phyloP scores from a whole-genome alignment of 257 asterid genomes.

The Plantago ovata region DNA sequence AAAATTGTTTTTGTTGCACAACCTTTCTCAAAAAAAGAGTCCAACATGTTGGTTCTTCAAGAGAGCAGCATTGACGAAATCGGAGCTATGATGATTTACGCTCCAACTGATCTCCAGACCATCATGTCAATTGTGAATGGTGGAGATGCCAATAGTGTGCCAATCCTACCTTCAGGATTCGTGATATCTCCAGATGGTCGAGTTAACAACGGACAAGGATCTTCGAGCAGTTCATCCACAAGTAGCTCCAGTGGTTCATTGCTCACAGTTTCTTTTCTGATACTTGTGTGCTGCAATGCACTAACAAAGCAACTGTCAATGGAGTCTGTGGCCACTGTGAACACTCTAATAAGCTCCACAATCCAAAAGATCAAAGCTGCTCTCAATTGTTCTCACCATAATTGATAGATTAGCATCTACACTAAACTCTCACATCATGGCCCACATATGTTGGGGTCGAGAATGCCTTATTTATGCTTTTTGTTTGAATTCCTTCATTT shows the following conservation, averaged over 20 bases:
- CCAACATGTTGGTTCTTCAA: conserved; percentile 48
- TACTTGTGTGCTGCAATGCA: conserved; percentile 26
- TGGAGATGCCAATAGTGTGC: conserved; percentile 26
- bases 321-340: conserved; percentile 46
- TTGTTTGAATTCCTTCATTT: too few relatives aligned
- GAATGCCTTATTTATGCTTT: too few relatives aligned
- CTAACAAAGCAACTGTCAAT: conserved; percentile 32
- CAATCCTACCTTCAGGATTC: conserved; percentile 64
- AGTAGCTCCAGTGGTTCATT: conserved; percentile 37
- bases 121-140: conserved; percentile 36
- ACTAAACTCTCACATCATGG: too few relatives aligned
- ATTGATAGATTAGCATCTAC: neutral
- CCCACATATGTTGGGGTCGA: too few relatives aligned
- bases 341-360: conserved; percentile 45
- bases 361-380: conserved; percentile 41
- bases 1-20: conserved; percentile 18
- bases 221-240: conserved; percentile 25
- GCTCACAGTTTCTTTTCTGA: conserved; percentile 50
- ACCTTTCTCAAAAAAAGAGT: conserved; percentile 45
- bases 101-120: conserved; percentile 35
- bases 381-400: conserved; percentile 24
- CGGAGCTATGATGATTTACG: conserved; percentile 50
- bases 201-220: conserved; percentile 14
- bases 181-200: conserved; percentile 54
- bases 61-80: conserved; percentile 48